Evolutionary conservation across 345 rosid species (phyloP).

Genomic region (Chamaenerion angustifolium): DNA sequence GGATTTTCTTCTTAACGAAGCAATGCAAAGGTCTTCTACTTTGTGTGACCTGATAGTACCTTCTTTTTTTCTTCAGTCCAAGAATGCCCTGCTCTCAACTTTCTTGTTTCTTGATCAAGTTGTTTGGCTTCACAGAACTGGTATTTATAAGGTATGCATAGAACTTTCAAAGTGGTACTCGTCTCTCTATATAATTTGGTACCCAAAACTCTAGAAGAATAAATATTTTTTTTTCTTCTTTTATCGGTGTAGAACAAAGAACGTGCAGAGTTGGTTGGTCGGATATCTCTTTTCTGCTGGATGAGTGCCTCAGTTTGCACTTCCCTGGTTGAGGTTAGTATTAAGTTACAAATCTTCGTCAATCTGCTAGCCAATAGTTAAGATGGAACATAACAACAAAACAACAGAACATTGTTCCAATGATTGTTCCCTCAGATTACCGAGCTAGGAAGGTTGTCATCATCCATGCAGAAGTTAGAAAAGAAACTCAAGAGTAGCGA

Average conservation of each 20-base stretch:
- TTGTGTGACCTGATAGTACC: constrained; percentile 1
- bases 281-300: constrained; percentile 84
- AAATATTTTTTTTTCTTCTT: neutral
- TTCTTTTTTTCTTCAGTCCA: constrained; percentile 42
- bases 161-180: neutral
- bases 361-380: neutral
- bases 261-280: constrained; percentile 57
- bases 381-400: neutral
- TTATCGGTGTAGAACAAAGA: constrained; percentile 56
- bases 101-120: constrained; percentile 97
- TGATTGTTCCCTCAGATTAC: constrained; percentile 32
- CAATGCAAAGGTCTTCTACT: constrained; percentile 4
- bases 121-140: constrained; percentile 90
- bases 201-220: neutral
- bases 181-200: constrained; percentile 4
- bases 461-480: constrained; percentile 65
- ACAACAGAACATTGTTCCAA: constrained; percentile 2
- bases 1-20: neutral
- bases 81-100: constrained; percentile 68
- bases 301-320: constrained; percentile 69
- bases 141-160: constrained; percentile 68
- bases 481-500: constrained; percentile 55
- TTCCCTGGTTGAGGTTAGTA: constrained; percentile 76
- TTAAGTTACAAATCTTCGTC: neutral
- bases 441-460: constrained; percentile 75